Evolutionary conservation across 2,329 filamentous ascomycete species (phyloP).

Genomic region (Metarhizium rileyi): DNA sequence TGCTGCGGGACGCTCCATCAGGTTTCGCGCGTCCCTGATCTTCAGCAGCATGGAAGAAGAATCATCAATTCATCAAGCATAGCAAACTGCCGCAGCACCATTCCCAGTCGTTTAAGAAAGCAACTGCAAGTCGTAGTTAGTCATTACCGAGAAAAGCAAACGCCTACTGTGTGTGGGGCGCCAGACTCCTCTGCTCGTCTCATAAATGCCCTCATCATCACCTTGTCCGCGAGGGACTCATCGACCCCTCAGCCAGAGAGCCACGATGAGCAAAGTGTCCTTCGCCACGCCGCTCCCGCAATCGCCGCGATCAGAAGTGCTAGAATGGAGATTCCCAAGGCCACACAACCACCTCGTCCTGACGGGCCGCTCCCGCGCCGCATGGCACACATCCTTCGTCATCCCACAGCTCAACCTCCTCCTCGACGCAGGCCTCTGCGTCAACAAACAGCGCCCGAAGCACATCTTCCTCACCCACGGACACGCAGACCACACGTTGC

Average conservation of each 20-base stretch:
- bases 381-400: slow-evolving; percentile 42
- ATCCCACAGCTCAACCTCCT: slow-evolving; percentile 39
- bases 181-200: no score
- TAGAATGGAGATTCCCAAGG: slow-evolving; percentile 36
- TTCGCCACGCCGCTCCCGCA: slow-evolving; percentile 36
- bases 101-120: no score
- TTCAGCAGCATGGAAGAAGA: no score
- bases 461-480: slow-evolving; percentile 42
- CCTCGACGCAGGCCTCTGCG: slow-evolving; percentile 36
- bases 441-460: slow-evolving; percentile 36
- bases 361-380: slow-evolving; percentile 37
- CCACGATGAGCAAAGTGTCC: not conserved
- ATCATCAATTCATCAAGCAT: no score
- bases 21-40: no score
- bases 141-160: no score
- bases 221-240: not conserved
- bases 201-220: no score
- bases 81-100: not conserved
- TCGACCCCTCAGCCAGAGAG: not conserved
- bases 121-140: no score
- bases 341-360: slow-evolving; percentile 32
- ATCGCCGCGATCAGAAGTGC: slow-evolving; percentile 31
- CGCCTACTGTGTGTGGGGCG: no score
- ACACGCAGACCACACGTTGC: slow-evolving; percentile 36
- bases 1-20: no score